phyloP scores from a whole-genome alignment of 2,329 filamentous ascomycete genomes.

The Truncatella angustata region DNA sequence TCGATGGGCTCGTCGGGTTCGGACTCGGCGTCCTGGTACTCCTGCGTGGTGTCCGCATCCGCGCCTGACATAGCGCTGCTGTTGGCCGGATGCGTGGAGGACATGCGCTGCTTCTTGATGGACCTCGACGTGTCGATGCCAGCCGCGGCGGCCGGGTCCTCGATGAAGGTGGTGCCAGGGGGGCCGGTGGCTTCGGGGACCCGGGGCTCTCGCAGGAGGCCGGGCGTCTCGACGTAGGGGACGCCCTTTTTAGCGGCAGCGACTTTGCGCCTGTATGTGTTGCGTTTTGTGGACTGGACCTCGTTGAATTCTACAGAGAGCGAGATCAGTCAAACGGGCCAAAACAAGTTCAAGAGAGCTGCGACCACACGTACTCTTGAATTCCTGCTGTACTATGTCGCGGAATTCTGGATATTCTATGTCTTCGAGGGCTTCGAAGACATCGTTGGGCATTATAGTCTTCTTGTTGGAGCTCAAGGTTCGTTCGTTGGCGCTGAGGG shows the following conservation, averaged over 20 bases:
- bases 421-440: conserved; percentile 74
- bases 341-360: too few species aligned
- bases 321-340: background rate
- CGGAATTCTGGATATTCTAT: conserved; percentile 74
- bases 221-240: conserved; percentile 28
- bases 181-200: conserved; percentile 16
- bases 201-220: conserved; percentile 16
- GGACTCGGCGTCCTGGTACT: conserved; percentile 36
- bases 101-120: conserved; percentile 36
- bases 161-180: conserved; percentile 9
- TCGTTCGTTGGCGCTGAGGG: conserved; percentile 67
- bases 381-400: conserved; percentile 68
- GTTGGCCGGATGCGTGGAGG: conserved; percentile 17
- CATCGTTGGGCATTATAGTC: conserved; percentile 73
- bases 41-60: conserved; percentile 31
- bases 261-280: conserved; percentile 68
- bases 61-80: conserved; percentile 48
- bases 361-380: conserved; percentile 66
- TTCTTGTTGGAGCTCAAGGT: conserved; percentile 69
- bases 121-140: conserved; percentile 23
- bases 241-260: conserved; percentile 58
- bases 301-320: conserved; percentile 70
- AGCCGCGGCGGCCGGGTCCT: conserved; percentile 11
- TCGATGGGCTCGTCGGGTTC: conserved; percentile 44
- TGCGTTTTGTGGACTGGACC: conserved; percentile 72